phyloP scores from a whole-genome alignment of 2,329 filamentous ascomycete species.

The Pseudogymnoascus sp. region DNA sequence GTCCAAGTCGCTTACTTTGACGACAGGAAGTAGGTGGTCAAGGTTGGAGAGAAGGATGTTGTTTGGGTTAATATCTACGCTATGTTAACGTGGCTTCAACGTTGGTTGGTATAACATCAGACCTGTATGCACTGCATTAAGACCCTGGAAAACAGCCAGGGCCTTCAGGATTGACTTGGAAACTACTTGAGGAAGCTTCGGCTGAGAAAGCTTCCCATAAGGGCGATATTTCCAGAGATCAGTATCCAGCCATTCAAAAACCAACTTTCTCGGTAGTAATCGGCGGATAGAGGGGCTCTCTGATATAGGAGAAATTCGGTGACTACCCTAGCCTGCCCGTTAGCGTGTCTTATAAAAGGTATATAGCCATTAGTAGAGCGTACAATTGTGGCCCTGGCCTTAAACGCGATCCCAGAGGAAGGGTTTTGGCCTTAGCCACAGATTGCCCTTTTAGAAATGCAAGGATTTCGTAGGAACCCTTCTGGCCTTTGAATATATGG shows the following conservation, averaged over 20 bases:
- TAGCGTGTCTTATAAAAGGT: neutral
- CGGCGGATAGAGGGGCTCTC: neutral
- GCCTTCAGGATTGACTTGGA: neutral
- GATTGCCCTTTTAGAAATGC: neutral
- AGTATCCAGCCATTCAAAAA: neutral
- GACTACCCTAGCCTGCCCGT: neutral
- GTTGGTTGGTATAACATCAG: neutral
- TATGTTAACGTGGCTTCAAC: neutral
- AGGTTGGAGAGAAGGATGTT: constrained; percentile 20
- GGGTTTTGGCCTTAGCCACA: neutral
- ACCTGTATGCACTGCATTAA: constrained; percentile 8
- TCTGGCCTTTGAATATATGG: neutral
- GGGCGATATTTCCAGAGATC: neutral
- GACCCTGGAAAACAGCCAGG: neutral
- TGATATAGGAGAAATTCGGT: neutral
- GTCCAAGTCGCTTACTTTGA: constrained; percentile 20
- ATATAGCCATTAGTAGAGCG: neutral
- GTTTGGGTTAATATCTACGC: constrained; percentile 19
- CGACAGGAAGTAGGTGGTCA: constrained; percentile 14
- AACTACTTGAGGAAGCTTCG: neutral
- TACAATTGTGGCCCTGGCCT: neutral
- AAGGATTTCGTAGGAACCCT: neutral
- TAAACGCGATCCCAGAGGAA: neutral
- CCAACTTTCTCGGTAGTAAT: neutral
- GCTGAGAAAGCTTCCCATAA: neutral